Evolutionary conservation across 2,329 filamentous ascomycete genomes (phyloP), one percentile per base, ranked within the genome.

Genomic region (Microsporum audouinii): DNA sequence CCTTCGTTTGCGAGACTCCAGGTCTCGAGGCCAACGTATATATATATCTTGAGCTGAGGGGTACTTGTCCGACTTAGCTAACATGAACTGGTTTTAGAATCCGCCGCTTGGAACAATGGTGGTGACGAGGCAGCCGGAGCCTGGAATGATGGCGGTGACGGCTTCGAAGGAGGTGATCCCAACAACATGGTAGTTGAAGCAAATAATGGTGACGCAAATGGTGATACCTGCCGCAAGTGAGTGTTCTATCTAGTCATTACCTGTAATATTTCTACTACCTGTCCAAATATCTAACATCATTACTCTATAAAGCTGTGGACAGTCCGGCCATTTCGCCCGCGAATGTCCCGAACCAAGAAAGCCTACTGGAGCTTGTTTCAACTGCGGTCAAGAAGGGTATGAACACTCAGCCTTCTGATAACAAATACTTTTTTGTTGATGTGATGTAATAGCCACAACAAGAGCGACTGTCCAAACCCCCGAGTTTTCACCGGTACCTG

Each of bases 401-500:
- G 64, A 62, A 2, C 56, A 33, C 27, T 33, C 38, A 14, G 29
- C 5, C 33, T 23, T 17, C 10, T 57, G n/a, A 27, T 8, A 38
- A 27, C 31, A 12, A 34, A 29, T n/a, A 14, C 12, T 7, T 29
- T 23, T 17, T 31, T 57, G n/a, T 33, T 57, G 12, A 57, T 38
- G n/a, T 34, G 27, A 55, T 7, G 14, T 31, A 8, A 60, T 59
- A 77, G 75, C 14, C 76, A 79, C 60, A 68, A 62, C 65, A 79
- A 78, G 65, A 65, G 68, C 0, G 75, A 79, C 1, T 80, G 78
- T 62, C 70, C 76, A 17, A 73, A 78, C 33, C 76, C 77, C 57
- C 74, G 74, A 51, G 72, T 77, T 23, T 79, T 79, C 68, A 78
- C 71, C 36, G 78, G 78, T 10, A 68, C 71, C 41, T 80, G 78